phyloP scores from a whole-genome alignment of 2,329 filamentous ascomycete genomes.

The Phialophora verrucosa region DNA sequence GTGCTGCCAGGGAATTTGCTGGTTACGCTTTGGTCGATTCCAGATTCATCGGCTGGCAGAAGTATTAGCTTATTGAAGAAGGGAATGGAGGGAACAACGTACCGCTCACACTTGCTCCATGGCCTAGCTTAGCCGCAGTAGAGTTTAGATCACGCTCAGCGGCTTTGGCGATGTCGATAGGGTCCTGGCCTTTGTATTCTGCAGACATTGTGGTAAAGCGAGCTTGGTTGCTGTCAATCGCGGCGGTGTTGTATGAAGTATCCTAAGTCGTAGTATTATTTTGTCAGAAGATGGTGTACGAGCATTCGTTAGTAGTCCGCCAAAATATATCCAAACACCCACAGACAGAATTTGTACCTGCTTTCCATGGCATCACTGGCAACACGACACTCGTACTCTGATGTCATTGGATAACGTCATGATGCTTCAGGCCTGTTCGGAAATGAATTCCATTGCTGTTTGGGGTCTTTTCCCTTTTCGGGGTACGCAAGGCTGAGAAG shows the following conservation, averaged over 20 bases:
- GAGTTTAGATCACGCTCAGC: slow-evolving; percentile 51
- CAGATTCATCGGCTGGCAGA: slow-evolving; percentile 44
- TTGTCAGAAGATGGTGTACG: neutral
- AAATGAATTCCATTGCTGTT: neutral
- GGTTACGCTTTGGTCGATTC: slow-evolving; percentile 49
- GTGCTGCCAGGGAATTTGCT: slow-evolving; percentile 47
- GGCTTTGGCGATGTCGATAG: slow-evolving; percentile 40
- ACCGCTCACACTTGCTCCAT: slow-evolving; percentile 49
- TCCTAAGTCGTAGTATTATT: neutral
- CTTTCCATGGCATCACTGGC: slow-evolving; percentile 1
- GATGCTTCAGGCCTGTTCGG: neutral
- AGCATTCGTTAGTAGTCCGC: neutral
- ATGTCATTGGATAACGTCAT: slow-evolving; percentile 26
- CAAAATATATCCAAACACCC: neutral
- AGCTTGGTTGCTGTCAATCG: neutral
- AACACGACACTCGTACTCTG: neutral
- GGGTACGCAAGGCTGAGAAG: slow-evolving; percentile 10
- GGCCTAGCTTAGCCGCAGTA: slow-evolving; percentile 45
- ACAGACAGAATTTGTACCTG: slow-evolving; percentile 8
- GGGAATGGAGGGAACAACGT: slow-evolving; percentile 30
- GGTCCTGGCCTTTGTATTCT: slow-evolving; percentile 36
- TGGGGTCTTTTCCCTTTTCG: too few relatives aligned
- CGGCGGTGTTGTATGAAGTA: neutral
- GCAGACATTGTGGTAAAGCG: slow-evolving; percentile 25
- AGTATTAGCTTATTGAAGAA: neutral